Evolutionary conservation across 805 yeast genomes (phyloP).

Genomic region (Dipodascopsis uninucleata): DNA sequence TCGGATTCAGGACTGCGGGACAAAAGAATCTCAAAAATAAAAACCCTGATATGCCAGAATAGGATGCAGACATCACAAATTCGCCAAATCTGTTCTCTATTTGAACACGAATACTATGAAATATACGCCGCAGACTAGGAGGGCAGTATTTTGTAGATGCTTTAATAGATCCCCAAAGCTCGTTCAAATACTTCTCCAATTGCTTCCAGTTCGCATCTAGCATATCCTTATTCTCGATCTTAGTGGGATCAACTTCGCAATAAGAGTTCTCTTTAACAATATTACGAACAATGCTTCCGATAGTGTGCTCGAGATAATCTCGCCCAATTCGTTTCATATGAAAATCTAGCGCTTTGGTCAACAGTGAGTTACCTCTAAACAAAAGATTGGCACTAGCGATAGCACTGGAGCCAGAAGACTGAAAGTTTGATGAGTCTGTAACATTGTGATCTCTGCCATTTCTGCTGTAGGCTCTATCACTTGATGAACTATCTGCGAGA

Average conservation of each 20-base stretch:
- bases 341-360: constrained; percentile 76
- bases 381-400: constrained; percentile 48
- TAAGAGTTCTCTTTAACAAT: constrained; percentile 49
- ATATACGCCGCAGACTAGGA: constrained; percentile 55
- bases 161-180: constrained; percentile 63
- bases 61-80: constrained; percentile 36
- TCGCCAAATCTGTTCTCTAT: constrained; percentile 42
- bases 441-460: constrained; percentile 6
- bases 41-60: constrained; percentile 78
- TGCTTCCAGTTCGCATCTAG: constrained; percentile 30
- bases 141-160: constrained; percentile 74
- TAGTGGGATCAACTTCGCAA: constrained; percentile 79
- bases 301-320: constrained; percentile 66
- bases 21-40: constrained; percentile 80
- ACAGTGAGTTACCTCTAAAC: constrained; percentile 80
- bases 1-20: constrained; percentile 90
- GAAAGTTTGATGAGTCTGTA: neutral
- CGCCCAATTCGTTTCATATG: constrained; percentile 75
- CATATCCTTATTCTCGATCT: constrained; percentile 40
- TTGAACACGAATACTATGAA: constrained; percentile 58
- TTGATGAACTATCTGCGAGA: constrained; percentile 1
- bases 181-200: constrained; percentile 26
- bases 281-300: constrained; percentile 63
- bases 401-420: constrained; percentile 28
- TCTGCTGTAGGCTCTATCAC: constrained; percentile 2